Conservation (phyloP, 2,329 filamentous ascomycete species). For the Ciborinia camelliae region DNA sequence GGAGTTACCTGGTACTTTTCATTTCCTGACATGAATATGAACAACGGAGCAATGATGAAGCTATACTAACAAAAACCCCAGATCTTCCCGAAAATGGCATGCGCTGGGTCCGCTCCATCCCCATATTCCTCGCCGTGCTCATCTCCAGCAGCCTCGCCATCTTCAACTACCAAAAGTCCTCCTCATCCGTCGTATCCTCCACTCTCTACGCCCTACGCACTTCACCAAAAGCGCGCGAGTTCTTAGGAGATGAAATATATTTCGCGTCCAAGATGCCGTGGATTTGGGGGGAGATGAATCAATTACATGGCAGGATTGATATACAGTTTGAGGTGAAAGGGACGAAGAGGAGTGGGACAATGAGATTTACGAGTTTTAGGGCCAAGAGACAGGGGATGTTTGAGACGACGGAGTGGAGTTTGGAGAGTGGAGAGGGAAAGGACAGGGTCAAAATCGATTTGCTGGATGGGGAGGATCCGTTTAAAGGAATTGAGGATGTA, state of each 20-base stretch:
- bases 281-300: constrained; percentile 87
- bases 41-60: not conserved
- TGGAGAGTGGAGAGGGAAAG: constrained; percentile 57
- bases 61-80: constrained; percentile 16
- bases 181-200: constrained; percentile 79
- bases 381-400: constrained; percentile 63
- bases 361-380: constrained; percentile 77
- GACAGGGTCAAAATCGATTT: constrained; percentile 65
- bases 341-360: constrained; percentile 64
- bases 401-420: constrained; percentile 85
- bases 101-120: constrained; percentile 70
- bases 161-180: constrained; percentile 98
- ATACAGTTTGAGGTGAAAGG: constrained; percentile 85
- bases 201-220: constrained; percentile 91
- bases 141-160: constrained; percentile 74
- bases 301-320: constrained; percentile 86
- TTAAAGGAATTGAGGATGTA: constrained; percentile 50
- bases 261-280: constrained; percentile 76
- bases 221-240: constrained; percentile 66
- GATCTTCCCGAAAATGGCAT: constrained; percentile 35
- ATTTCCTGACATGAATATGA: not conserved
- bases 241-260: constrained; percentile 84
- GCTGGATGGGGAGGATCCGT: constrained; percentile 69
- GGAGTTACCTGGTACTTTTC: constrained; percentile 57
- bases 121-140: constrained; percentile 74